Base-by-base conservation (phyloP, 2,329 filamentous ascomycete species). In the Pseudogymnoascus sp. region DNA sequence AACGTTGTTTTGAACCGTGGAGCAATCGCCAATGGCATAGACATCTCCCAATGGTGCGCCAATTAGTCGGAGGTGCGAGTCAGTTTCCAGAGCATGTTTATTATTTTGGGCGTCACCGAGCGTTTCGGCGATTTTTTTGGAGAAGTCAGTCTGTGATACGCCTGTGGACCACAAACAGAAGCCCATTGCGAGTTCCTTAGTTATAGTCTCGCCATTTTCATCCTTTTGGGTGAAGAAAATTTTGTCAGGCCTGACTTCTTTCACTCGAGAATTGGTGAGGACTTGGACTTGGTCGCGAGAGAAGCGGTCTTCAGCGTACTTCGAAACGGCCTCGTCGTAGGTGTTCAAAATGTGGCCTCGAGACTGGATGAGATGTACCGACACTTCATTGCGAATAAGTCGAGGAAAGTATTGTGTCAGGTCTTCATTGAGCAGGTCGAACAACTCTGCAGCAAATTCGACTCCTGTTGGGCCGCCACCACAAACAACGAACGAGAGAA, bases 101-200 rank as follows among this genome's bases (percentile, higher is more conserved):
- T 99, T 99, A 64, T 84, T 91, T 72, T 99, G 94, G 12, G 76
- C 74, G 3, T 86, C 78, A 15, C 83, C 84, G 2, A 99, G 82
- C 67, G 90, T 89, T n/a, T 81, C 76, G 2, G 92, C 86, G 26
- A 99, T 76, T 15, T 77, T 86, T 73, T 90, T 82, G 70, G 84
- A 88, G 65, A 99, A 85, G 23, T 88, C 82, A 3, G 90, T 89
- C 71, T 95, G 94, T 0, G 92, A 79, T 39, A 99, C 92, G 63
- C 94, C 94, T 0, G 94, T 99, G 0, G 94, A 97, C 94, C 94
- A 99, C 12, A 99, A 79, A 68, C 94, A 97, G 76, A 99, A 96
- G 26, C 91, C 94, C 78, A 90, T 92, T 0, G 94, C 92, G 0
- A 99, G 83, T 68, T 99, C 94, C 72, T 99, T 99, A 21, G 85